Base-by-base conservation (phyloP, 2,329 filamentous ascomycete genomes). In the Aspergillus chevalieri region DNA sequence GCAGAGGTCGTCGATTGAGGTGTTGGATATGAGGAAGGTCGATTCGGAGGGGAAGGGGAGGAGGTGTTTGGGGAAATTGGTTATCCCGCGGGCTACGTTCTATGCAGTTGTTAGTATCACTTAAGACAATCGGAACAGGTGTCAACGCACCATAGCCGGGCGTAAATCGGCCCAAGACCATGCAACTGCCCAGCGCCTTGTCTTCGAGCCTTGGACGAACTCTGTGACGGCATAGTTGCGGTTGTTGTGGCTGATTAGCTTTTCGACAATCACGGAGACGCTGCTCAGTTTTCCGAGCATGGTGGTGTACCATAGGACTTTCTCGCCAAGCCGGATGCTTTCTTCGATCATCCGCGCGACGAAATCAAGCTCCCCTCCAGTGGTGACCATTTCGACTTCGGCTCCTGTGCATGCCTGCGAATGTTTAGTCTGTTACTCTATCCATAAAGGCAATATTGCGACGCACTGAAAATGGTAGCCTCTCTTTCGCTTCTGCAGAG, bases 241-340 rank as follows among this genome's bases (percentile, higher is more conserved):
- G 34, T 94, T 78, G 0, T 72, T 74, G 8, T 77, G 64, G 2
- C 77, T 70, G 14, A 79, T 78, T 3, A 83, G 67, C 6, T 86
- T 74, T 46, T 77, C 75, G 5, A 83, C 75, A 0, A 95, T 71
- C 0, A 85, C 68, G 0, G 75, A 73, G 1, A 86, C 76, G 3
- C 88, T 74, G 56, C 85, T 91, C 26, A 88, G 74, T 61, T 94
- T 94, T 0, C 92, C 91, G 0, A 97, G 75, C 89, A 97, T 94
- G 47, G 84, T 84, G 1, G 86, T 93, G 67, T 93, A 97, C 93
- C 93, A 98, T 52, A 81, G 80, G 0, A 95, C 82, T 8, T 77
- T 76, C 0, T 79, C 74, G 15, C 74, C 72, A 1, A 89, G 71
- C 0, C 65, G 52, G 0, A 86, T 66, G 30, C 85, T 89, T 65